Evolutionary conservation across 2,329 filamentous ascomycete genomes (phyloP).

Genomic region (Exophiala viscosa): DNA sequence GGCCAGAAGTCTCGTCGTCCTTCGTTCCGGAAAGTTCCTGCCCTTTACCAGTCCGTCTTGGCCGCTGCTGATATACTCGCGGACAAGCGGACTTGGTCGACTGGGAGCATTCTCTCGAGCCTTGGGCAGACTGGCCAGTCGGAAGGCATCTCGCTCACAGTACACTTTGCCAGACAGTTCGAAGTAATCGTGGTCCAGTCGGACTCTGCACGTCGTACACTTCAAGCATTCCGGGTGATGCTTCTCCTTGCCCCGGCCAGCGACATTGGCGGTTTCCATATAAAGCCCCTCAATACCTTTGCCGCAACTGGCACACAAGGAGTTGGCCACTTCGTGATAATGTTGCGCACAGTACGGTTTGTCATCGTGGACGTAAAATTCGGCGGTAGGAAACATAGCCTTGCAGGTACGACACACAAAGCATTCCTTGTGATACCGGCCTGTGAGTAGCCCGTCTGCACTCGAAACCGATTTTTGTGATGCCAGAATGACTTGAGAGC

Average conservation of each 20-base stretch:
- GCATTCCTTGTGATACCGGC: conserved; percentile 90
- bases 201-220: conserved; percentile 68
- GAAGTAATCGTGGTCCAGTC: conserved; percentile 81
- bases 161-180: conserved; percentile 76
- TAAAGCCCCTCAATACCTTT: conserved; percentile 91
- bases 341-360: conserved; percentile 86
- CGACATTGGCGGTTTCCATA: conserved; percentile 66
- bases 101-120: conserved; percentile 28
- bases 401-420: conserved; percentile 86
- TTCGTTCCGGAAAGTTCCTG: conserved; percentile 46
- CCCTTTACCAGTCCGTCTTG: conserved; percentile 29
- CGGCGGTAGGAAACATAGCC: conserved; percentile 75
- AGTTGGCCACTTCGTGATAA: conserved; percentile 88
- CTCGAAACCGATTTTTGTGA: conserved; percentile 78
- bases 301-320: conserved; percentile 74
- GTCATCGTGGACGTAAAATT: conserved; percentile 89
- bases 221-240: conserved; percentile 85
- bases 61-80: conserved; percentile 28
- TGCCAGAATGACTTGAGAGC: conserved; percentile 70
- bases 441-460: conserved; percentile 84
- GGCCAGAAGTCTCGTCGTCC: conserved; percentile 48
- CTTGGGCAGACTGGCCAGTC: conserved; percentile 30
- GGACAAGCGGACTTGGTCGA: conserved; percentile 27
- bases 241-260: conserved; percentile 53
- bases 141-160: conserved; percentile 81